phyloP scores from a whole-genome alignment of 2,329 filamentous ascomycete genomes.

The Colletotrichum spaethianum region DNA sequence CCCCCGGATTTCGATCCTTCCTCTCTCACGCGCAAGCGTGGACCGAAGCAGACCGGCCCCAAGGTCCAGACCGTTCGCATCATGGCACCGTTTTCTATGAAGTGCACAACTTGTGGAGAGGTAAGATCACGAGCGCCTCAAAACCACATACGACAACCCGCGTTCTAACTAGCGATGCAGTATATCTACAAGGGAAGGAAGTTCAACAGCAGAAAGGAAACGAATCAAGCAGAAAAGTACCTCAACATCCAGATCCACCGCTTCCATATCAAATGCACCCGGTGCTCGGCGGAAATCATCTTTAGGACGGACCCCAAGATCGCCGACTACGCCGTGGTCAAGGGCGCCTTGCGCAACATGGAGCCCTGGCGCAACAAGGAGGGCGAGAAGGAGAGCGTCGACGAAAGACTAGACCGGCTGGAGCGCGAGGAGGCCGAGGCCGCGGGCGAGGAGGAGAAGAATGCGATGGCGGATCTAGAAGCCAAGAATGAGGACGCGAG shows the following conservation, averaged over 20 bases:
- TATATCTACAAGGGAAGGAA: constrained; percentile 95
- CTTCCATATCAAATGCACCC: constrained; percentile 86
- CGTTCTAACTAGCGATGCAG: background rate
- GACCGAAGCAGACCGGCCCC: constrained; percentile 80
- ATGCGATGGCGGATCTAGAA: constrained; percentile 96
- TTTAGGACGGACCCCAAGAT: constrained; percentile 97
- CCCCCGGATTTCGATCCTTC: constrained; percentile 91
- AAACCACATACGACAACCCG: background rate
- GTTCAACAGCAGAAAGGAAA: constrained; percentile 96
- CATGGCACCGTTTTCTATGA: constrained; percentile 91
- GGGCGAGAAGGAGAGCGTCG: constrained; percentile 83
- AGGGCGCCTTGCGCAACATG: constrained; percentile 91
- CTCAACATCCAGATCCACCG: constrained; percentile 88
- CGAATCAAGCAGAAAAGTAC: constrained; percentile 88
- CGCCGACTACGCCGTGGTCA: constrained; percentile 87
- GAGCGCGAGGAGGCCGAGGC: constrained; percentile 80
- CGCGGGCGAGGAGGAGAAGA: constrained; percentile 77
- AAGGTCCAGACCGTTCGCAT: constrained; percentile 89
- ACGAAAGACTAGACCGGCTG: constrained; percentile 87
- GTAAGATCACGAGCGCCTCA: constrained; percentile 32
- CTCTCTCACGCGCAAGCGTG: constrained; percentile 79
- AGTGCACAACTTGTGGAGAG: constrained; percentile 75
- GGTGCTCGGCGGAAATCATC: constrained; percentile 81
- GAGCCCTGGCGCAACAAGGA: constrained; percentile 84
- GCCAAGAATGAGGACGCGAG: constrained; percentile 94